Evolutionary conservation across 2,329 filamentous ascomycete species (phyloP).

Genomic region (Claviceps humidiphila): DNA sequence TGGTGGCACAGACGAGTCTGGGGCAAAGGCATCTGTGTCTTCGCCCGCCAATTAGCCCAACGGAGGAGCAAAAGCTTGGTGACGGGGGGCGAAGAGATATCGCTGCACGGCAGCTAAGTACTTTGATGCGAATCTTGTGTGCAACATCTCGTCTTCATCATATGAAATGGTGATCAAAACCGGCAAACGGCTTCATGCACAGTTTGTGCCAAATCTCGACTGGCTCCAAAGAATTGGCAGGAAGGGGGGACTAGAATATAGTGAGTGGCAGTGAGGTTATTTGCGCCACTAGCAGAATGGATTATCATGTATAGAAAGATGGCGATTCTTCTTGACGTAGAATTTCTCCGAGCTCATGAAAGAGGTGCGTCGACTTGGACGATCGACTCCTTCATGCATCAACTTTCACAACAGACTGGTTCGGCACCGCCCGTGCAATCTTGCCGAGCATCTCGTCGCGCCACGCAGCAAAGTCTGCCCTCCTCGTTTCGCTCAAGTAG

Average conservation of each 20-base stretch:
- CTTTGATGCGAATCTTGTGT: neutral
- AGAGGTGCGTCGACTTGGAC: neutral
- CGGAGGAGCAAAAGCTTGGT: neutral
- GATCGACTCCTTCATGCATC: constrained; percentile 12
- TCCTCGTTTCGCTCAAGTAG: constrained; percentile 51
- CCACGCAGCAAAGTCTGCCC: constrained; percentile 51
- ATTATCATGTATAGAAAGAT: neutral
- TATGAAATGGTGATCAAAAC: neutral
- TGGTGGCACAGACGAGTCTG: neutral
- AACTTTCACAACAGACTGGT: constrained; percentile 20
- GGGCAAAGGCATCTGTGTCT: too few relatives aligned
- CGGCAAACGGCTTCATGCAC: too few relatives aligned
- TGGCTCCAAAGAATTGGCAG: too few relatives aligned
- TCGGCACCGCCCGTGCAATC: constrained; percentile 32
- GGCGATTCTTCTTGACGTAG: neutral
- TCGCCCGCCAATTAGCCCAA: too few relatives aligned
- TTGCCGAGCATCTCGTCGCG: constrained; percentile 43
- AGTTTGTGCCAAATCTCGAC: too few relatives aligned
- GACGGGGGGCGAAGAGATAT: neutral
- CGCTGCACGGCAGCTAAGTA: neutral
- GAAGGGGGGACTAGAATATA: too few relatives aligned
- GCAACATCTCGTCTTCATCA: neutral
- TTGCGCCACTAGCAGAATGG: neutral
- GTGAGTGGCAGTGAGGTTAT: neutral
- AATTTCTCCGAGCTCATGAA: neutral